Percentiles rank a stretch among this genome's conserved stretches.
Conservation (phyloP, 352 stramenopile species). For the Pythium chondricola region DNA sequence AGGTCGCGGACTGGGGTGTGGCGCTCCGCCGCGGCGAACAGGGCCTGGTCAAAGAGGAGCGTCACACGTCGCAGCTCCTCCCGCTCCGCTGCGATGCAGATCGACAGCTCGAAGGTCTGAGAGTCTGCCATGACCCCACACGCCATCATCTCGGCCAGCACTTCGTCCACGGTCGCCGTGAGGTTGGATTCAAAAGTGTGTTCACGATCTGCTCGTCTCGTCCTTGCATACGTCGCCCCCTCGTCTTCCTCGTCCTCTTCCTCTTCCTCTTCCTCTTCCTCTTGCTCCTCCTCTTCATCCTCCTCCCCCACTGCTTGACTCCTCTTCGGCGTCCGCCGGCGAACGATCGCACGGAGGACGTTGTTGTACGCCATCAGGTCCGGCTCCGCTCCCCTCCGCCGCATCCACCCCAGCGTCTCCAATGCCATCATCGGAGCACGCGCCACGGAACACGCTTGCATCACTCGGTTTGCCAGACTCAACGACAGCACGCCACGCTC, state of each 20-base stretch:
- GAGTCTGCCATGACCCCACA: slow-evolving; percentile 1
- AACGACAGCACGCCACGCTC: slow-evolving; percentile 33
- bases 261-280: slow-evolving; percentile 12
- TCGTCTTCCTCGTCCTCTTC: slow-evolving; percentile 1
- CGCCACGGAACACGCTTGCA: slow-evolving; percentile 47
- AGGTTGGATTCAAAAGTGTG: slow-evolving; percentile 6
- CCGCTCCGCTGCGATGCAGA: slow-evolving; percentile 4
- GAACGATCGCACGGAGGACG: slow-evolving; percentile 39
- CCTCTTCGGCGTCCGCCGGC: neutral
- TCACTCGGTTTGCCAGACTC: slow-evolving; percentile 46
- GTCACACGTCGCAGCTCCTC: slow-evolving; percentile 7
- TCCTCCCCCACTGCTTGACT: slow-evolving; percentile 11
- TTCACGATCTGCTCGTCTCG: neutral
- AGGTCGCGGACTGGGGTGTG: slow-evolving; percentile 3
- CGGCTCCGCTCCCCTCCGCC: slow-evolving; percentile 19
- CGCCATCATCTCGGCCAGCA: slow-evolving; percentile 5
- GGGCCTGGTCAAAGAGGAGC: slow-evolving; percentile 9
- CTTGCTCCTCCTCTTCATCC: slow-evolving; percentile 12
- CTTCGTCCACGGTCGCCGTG: slow-evolving; percentile 7
- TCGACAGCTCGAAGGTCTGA: slow-evolving; percentile 1
- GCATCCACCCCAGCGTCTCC: slow-evolving; percentile 34
- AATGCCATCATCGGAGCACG: slow-evolving; percentile 31
- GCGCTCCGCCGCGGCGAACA: neutral
- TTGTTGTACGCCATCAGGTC: slow-evolving; percentile 57
- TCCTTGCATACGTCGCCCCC: neutral